A percentile compares a stretch with the other conserved stretches of the same genome.
phyloP scores from a whole-genome alignment of 306 rosid genomes.

The Echinosophora koreensis region DNA sequence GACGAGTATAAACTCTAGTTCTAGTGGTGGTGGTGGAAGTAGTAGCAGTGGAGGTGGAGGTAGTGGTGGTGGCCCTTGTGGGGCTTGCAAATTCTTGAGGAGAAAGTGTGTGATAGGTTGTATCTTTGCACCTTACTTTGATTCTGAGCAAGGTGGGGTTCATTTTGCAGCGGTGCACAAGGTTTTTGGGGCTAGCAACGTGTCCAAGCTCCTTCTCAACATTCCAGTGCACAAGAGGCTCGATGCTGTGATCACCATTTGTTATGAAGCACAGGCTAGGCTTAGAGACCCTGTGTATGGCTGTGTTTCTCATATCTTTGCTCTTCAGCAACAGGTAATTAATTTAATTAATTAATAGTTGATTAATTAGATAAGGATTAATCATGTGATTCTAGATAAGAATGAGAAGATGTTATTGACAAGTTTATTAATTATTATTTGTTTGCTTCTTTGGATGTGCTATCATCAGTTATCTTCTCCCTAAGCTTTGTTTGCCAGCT shows the following conservation, averaged over 20 bases:
- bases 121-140: conserved; percentile 92
- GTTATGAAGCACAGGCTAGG: conserved; percentile 92
- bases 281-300: conserved; percentile 92
- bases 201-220: conserved; percentile 78
- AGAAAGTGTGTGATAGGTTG: conserved; percentile 85
- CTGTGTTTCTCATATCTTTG: conserved; percentile 89
- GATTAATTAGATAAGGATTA: not conserved
- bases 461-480: conserved; percentile 9
- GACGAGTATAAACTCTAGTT: conserved; percentile 74
- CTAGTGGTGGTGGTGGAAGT: conserved; percentile 40
- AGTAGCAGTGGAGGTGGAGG: conserved; percentile 38
- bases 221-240: conserved; percentile 81
- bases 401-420: conserved; percentile 39
- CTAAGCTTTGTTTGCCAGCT: conserved; percentile 37
- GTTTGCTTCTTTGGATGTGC: conserved; percentile 36
- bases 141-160: conserved; percentile 88
- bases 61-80: conserved; percentile 76
- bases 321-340: conserved; percentile 95
- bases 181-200: conserved; percentile 97
- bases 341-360: not conserved
- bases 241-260: conserved; percentile 89
- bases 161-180: conserved; percentile 96
- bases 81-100: conserved; percentile 90
- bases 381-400: conserved; percentile 46
- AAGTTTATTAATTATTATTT: conserved; percentile 30